phyloP scores from a whole-genome alignment of 371 early-diverging fungal species.

The Gilbertella persicaria region DNA sequence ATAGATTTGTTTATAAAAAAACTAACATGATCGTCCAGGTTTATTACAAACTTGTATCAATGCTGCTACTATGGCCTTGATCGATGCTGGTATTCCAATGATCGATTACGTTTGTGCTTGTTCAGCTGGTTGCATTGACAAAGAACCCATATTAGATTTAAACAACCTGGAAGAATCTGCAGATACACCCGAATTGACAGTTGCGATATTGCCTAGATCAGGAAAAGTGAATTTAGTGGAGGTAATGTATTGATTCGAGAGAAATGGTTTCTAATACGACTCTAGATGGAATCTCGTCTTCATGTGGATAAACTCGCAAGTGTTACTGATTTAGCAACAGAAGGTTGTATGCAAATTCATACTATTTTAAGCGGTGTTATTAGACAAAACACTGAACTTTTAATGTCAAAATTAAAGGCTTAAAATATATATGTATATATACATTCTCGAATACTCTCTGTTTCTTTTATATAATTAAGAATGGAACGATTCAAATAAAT shows the following conservation, averaged over 20 bases:
- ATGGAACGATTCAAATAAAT: too few relatives aligned
- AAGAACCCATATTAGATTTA: slow-evolving; percentile 81
- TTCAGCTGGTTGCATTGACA: slow-evolving; percentile 89
- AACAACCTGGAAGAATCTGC: slow-evolving; percentile 88
- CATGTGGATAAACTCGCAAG: slow-evolving; percentile 81
- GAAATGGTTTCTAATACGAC: background rate
- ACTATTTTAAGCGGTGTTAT: slow-evolving; percentile 76
- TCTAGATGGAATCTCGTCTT: slow-evolving; percentile 85
- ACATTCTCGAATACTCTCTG: too few relatives aligned
- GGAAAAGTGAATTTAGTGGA: slow-evolving; percentile 80
- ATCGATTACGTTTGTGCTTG: slow-evolving; percentile 92
- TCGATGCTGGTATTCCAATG: slow-evolving; percentile 99
- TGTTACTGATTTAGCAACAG: slow-evolving; percentile 77
- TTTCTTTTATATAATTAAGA: too few relatives aligned
- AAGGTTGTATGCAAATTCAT: slow-evolving; percentile 85
- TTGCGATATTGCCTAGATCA: slow-evolving; percentile 83
- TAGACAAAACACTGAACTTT: slow-evolving; percentile 58
- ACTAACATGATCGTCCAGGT: slow-evolving; percentile 21
- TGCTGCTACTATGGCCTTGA: slow-evolving; percentile 91
- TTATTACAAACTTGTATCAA: slow-evolving; percentile 86
- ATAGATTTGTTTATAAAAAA: background rate
- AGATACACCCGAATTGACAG: slow-evolving; percentile 87
- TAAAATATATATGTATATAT: slow-evolving; percentile 21
- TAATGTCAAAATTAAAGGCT: slow-evolving; percentile 44
- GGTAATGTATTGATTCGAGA: too few relatives aligned